phyloP scores from a whole-genome alignment of 306 rosid genomes.

The Lathyrus oleraceus region DNA sequence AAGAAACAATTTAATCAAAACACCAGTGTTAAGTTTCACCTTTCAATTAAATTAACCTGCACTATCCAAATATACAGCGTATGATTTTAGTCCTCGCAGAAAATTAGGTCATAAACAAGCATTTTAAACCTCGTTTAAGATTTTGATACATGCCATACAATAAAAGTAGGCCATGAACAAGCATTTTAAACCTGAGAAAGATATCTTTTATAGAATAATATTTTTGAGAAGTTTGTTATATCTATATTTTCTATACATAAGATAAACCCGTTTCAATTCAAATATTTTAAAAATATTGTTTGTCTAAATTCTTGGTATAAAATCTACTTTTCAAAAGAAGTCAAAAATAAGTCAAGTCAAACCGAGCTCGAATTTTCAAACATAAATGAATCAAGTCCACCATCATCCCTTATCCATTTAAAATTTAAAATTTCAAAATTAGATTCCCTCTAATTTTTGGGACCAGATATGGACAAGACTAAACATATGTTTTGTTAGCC shows the following conservation, averaged over 20 bases:
- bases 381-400: not conserved
- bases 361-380: not conserved
- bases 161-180: not conserved
- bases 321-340: too few relatives aligned
- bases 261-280: too few relatives aligned
- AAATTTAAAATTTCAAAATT: too few relatives aligned
- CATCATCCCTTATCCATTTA: not conserved
- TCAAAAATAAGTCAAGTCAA: too few relatives aligned
- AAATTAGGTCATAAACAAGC: not conserved
- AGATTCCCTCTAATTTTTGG: not conserved
- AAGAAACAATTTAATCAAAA: not conserved
- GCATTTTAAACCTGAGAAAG: too few relatives aligned
- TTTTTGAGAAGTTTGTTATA: too few relatives aligned
- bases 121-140: not conserved
- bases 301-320: too few relatives aligned
- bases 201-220: too few relatives aligned
- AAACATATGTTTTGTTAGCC: not conserved
- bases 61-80: not conserved
- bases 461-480: not conserved
- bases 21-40: not conserved
- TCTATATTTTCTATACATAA: too few relatives aligned
- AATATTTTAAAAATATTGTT: too few relatives aligned
- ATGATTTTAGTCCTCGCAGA: not conserved
- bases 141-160: not conserved
- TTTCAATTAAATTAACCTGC: slow-evolving; percentile 1